Conservation (phyloP, 164 flowering plant species). For the Annona squamosa region DNA sequence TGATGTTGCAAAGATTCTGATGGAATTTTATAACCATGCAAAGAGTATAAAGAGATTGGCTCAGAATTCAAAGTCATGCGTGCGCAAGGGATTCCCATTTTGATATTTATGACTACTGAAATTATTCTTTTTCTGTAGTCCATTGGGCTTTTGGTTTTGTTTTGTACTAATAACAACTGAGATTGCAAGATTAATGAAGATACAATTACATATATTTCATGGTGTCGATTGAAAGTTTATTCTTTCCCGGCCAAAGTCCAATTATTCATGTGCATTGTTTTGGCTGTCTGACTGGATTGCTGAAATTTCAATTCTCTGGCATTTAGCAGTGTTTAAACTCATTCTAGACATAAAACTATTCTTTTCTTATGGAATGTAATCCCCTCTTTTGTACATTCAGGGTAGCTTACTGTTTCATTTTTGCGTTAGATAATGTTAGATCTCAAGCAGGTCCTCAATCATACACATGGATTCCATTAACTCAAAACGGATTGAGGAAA, state of each 20-base stretch:
- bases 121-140: not conserved
- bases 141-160: not conserved
- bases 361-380: too few species aligned
- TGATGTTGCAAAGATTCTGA: slow-evolving; percentile 31
- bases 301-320: too few species aligned
- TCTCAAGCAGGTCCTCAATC: too few species aligned
- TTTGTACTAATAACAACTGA: not conserved
- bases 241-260: not conserved
- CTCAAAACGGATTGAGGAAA: too few species aligned
- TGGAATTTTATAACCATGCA: slow-evolving; percentile 32
- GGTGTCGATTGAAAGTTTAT: not conserved
- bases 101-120: slow-evolving; percentile 13
- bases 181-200: not conserved
- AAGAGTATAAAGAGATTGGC: slow-evolving; percentile 53
- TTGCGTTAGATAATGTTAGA: too few species aligned
- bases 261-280: not conserved
- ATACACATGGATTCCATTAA: too few species aligned
- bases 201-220: not conserved
- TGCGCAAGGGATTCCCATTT: slow-evolving; percentile 42
- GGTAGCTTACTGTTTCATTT: too few species aligned
- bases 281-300: too few species aligned
- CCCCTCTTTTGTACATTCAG: too few species aligned
- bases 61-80: slow-evolving; percentile 30
- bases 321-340: too few species aligned
- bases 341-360: too few species aligned